Base-by-base conservation (phyloP, 441 rosid species). In the Erysimum cheiri region DNA sequence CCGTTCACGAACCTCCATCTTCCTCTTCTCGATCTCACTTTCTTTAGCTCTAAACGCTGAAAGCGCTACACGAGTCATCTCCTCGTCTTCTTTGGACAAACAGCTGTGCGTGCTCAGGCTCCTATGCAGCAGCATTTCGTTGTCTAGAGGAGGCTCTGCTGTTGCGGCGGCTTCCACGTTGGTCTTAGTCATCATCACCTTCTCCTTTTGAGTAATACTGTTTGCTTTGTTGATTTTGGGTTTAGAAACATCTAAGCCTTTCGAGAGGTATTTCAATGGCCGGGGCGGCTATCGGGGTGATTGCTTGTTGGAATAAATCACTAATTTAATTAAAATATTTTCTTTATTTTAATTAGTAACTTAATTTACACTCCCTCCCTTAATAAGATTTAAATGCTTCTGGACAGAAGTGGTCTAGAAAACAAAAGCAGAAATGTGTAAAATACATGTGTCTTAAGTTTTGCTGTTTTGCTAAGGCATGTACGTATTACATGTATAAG, bases 1-100 rank as follows among this genome's bases (percentile, higher is more conserved):
- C 62, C 74, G 77, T 84, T 87, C 96, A 64, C 83, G 83, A 33
- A 90, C 93, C 81, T 92, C 92, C 73, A 83, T 64, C 78, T 82
- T 92, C 81, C 81, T 88, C 88, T 39, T 85, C 80, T 92, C 96
- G 66, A 90, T 92, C 81, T 92, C 95, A 77, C 84, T 88, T 69
- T 90, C 98, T 37, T 37, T 37, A 37, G 41, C 41, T 37, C 11
- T 37, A 37, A 37, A 37, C 4, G n/a, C 41, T 37, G 41, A 37
- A 11, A 37, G 13, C 11, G 11, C 41, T 37, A n/a, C 4, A 37
- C n/a, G 41, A 37, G 41, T 37, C 13, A 37, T 10, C 41, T 37
- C 41, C n/a, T 37, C 41, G 5, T 37, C 41, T 37, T 37, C 41
- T n/a, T 37, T 11, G 4, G 41, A 37, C 0, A 37, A 3, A 37